phyloP scores from a whole-genome alignment of 148 eudicot species.

The Amaranthus hypochondriacus region DNA sequence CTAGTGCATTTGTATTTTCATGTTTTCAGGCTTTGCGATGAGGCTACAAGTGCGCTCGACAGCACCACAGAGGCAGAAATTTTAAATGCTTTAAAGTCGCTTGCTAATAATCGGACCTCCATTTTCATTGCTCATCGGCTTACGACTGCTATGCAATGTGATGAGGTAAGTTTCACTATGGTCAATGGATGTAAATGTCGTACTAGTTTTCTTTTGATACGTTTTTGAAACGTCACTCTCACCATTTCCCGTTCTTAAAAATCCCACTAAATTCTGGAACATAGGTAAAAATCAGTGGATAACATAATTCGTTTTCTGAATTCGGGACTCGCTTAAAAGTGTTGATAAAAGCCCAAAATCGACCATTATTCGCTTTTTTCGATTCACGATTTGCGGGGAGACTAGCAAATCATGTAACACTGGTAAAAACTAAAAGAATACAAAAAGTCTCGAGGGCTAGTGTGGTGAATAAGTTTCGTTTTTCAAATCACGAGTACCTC shows the following conservation, averaged over 20 bases:
- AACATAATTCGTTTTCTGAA: no score
- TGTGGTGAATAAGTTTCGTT: no score
- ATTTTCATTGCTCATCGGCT: slow-evolving; percentile 93
- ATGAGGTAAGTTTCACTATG: slow-evolving; percentile 53
- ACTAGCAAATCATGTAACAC: no score
- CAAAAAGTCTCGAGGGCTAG: no score
- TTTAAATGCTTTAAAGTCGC: slow-evolving; percentile 68
- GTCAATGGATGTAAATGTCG: neutral
- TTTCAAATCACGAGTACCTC: no score
- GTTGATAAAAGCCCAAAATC: no score
- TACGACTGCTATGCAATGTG: slow-evolving; percentile 97
- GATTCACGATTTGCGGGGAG: no score
- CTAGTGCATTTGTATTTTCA: neutral
- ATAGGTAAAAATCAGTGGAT: no score
- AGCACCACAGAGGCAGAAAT: slow-evolving; percentile 97
- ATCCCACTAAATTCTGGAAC: neutral
- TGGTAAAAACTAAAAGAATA: no score
- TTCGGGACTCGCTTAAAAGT: no score
- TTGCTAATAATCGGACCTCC: slow-evolving; percentile 79
- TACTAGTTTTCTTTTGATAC: neutral
- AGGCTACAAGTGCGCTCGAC: slow-evolving; percentile 98
- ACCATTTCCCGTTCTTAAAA: neutral
- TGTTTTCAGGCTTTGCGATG: slow-evolving; percentile 76
- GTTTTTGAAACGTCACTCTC: neutral
- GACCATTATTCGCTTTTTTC: no score